Percentiles rank a stretch among this genome's conserved stretches.
These are phyloP conservation scores for Elsinoe necatrix DNA, from an alignment of 2,329 filamentous ascomycete species.

Conservation along the genomic window DNA sequence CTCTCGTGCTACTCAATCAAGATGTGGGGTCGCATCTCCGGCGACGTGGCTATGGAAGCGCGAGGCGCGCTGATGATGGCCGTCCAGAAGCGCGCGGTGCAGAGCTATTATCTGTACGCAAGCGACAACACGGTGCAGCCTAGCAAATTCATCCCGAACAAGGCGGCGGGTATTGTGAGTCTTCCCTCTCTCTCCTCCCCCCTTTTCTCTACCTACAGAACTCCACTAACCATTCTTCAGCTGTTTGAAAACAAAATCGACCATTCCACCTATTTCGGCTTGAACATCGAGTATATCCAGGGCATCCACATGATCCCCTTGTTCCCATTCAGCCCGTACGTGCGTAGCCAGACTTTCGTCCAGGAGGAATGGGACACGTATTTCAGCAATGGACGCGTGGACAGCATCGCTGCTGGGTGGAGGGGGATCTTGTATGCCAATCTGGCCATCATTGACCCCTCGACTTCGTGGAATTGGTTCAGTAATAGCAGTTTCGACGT, in stretches of 20 bases:
- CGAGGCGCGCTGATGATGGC: constrained; percentile 75
- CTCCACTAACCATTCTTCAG: no score
- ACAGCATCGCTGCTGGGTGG: constrained; percentile 67
- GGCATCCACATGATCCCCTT: constrained; percentile 81
- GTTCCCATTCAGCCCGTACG: constrained; percentile 58
- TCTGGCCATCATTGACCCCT: constrained; percentile 66
- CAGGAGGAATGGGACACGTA: constrained; percentile 72
- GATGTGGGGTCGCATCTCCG: constrained; percentile 78
- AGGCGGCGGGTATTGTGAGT: constrained; percentile 47
- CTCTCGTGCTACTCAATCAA: constrained; percentile 83
- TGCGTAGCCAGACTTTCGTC: constrained; percentile 62
- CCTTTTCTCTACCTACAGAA: no score
- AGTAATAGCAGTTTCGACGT: constrained; percentile 55
- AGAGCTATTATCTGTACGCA: constrained; percentile 74
- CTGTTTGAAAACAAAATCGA: constrained; percentile 94
- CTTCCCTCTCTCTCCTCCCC: not conserved
- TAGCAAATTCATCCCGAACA: constrained; percentile 69
- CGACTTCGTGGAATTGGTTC: constrained; percentile 67
- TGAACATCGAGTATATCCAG: constrained; percentile 32
- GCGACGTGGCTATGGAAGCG: constrained; percentile 71
- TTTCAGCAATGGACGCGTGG: constrained; percentile 60
- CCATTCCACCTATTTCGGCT: constrained; percentile 82
- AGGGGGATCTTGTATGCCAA: constrained; percentile 77
- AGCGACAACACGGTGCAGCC: constrained; percentile 64
- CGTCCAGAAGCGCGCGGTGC: constrained; percentile 63